Evolutionary conservation across 768 basidiomycete genomes (phyloP), one percentile per base, ranked within the genome.

Genomic region (Mycena kentingensis): DNA sequence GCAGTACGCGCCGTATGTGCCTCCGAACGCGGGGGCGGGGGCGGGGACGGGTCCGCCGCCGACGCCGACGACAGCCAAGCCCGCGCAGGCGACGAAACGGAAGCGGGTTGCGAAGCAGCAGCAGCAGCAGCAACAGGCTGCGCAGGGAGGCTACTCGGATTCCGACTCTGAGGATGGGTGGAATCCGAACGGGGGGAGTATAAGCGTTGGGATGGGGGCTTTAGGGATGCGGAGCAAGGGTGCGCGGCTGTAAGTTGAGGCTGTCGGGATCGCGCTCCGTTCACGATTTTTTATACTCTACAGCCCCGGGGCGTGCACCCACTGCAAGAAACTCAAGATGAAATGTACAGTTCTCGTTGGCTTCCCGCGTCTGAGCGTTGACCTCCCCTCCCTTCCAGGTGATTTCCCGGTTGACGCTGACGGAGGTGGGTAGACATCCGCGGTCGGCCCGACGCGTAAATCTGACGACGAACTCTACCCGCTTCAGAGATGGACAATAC

Each of bases 261-360:
- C 36, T 35, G 41, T 46, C 43, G 49, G 10, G 2, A 32, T 16
- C 18, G 2, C 50, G 35, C 39, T n/a, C n/a, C n/a, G n/a, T n/a
- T n/a, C n/a, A 52, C 52, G 28, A 52, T 47, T 24, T 26, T 11
- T 26, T 61, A 34, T 34, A 16, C 49, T 34, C 49, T 58, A 42
- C 67, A 92, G 89, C 36, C 84, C 85, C 57, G 88, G 90, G 51
- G 90, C 90, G 35, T 93, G 90, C 69, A 87, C 80, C 3, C 83
- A 92, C 64, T 93, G 90, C 79, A 93, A 91, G 69, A 87, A 84
- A 64, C 82, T 92, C 63, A 93, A 93, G 87, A 93, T 93, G 90
- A 91, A 87, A 76, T 93, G 90, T n/a, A n/a, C n/a, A n/a, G n/a
- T n/a, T n/a, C n/a, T n/a, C n/a, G n/a, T n/a, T n/a, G n/a, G n/a